A percentile compares a stretch with the other conserved stretches of the same genome.
Evolutionary conservation across 179 eudicot species (phyloP).

Genomic region (Silene vulgaris): DNA sequence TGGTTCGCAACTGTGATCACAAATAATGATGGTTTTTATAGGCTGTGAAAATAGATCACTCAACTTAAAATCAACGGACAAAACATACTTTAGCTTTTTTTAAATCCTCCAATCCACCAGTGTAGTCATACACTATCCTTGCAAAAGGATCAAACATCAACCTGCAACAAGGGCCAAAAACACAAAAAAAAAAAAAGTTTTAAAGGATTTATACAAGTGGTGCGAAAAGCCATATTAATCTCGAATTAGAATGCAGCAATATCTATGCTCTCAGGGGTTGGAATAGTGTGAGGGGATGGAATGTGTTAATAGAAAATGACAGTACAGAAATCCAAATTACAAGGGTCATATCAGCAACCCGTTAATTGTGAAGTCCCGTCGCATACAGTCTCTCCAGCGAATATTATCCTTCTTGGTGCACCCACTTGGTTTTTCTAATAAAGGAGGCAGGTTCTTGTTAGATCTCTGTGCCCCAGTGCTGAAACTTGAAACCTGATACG

Average conservation of each 20-base stretch:
- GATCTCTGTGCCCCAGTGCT: constrained; percentile 42
- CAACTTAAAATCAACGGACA: constrained; percentile 1
- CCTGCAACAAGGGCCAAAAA: constrained; percentile 36
- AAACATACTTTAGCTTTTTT: constrained; percentile 66
- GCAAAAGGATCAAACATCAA: constrained; percentile 91
- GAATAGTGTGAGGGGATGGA: neutral
- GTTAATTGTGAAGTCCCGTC: constrained; percentile 86
- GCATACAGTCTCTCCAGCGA: constrained; percentile 86
- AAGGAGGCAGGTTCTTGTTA: constrained; percentile 25
- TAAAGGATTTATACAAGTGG: neutral
- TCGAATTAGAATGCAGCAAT: neutral
- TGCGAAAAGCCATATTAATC: neutral
- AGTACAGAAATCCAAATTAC: constrained; percentile 28
- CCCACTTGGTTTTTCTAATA: constrained; percentile 32
- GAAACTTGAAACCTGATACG: constrained; percentile 77
- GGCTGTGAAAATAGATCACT: neutral
- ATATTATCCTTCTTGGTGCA: constrained; percentile 53
- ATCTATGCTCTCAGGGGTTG: neutral
- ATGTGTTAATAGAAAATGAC: neutral
- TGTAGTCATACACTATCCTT: constrained; percentile 68
- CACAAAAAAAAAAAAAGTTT: constrained; percentile 1
- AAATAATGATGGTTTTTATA: constrained; percentile 13
- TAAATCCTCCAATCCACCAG: constrained; percentile 71
- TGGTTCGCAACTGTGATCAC: constrained; percentile 56
- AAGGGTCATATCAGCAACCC: constrained; percentile 57